Evolutionary conservation across 192 early-diverging fungal genomes (phyloP).

Genomic region (Entophlyctis luteolus): DNA sequence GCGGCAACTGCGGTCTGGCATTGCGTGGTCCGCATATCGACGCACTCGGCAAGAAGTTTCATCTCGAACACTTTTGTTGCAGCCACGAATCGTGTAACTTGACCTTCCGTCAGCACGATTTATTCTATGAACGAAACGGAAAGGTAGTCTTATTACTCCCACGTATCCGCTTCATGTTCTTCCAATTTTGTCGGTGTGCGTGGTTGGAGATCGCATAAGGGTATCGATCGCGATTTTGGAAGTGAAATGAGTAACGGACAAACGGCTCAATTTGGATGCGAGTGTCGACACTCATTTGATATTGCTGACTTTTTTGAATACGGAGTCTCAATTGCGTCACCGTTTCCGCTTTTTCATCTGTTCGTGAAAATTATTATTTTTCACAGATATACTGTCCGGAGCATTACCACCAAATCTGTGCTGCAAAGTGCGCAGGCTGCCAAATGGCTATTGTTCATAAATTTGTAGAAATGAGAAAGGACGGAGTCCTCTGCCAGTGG

Average conservation of each 20-base stretch:
- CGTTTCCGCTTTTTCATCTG: too few relatives aligned
- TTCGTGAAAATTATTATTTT: too few relatives aligned
- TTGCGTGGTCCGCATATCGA: constrained; percentile 88
- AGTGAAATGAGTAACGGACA: too few relatives aligned
- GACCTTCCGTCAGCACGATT: constrained; percentile 91
- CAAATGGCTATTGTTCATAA: constrained; percentile 91
- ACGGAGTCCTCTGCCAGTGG: constrained; percentile 80
- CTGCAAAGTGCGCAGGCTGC: constrained; percentile 93
- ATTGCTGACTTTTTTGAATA: too few relatives aligned
- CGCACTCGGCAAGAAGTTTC: constrained; percentile 85
- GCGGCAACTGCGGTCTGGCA: constrained; percentile 81
- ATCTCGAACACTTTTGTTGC: constrained; percentile 97
- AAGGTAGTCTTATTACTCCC: too few relatives aligned
- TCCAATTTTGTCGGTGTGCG: too few relatives aligned
- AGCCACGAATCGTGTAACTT: constrained; percentile 73
- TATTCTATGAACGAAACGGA: constrained; percentile 92
- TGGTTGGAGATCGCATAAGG: too few relatives aligned
- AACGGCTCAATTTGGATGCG: too few relatives aligned
- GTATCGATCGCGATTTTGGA: too few relatives aligned
- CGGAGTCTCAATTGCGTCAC: too few relatives aligned
- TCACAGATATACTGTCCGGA: constrained; percentile 83
- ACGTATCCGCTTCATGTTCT: too few relatives aligned
- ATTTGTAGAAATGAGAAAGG: constrained; percentile 86
- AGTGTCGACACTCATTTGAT: too few relatives aligned
- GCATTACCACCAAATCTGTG: constrained; percentile 89